Evolutionary conservation across 805 yeast genomes (phyloP), one percentile per base, ranked within the genome.

Genomic region (Priceomyces carsonii): DNA sequence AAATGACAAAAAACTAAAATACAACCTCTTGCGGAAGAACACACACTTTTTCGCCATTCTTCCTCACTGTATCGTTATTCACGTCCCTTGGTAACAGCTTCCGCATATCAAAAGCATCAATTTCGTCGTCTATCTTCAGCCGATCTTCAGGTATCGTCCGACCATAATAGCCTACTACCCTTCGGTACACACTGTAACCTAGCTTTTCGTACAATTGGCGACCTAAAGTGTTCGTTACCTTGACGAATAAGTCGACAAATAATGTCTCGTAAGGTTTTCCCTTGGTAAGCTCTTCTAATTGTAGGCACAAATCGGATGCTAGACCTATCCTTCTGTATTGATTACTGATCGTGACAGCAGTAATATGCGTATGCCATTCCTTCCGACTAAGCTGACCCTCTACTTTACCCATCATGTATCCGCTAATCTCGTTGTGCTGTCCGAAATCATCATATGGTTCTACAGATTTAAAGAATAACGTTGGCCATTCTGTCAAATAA

Each of bases 361-460:
- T 88, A 32, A 93, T 89, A 58, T 93, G 99, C 1, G 95, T 79
- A 54, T 93, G 99, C 96, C 97, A 91, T 40, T 89, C 93, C 30
- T 73, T 77, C 4, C 73, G 78, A 23, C 69, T 42, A 24, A 67
- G 37, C 32, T 62, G 69, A 0, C 99, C 99, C 57, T 93, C 99
- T 1, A 95, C 82, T 58, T 93, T 93, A n/a, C 95, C 98, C 79
- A 93, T 79, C 95, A 93, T 82, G 55, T 85, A 84, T 0, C 90
- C 91, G 21, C 85, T 69, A 18, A 68, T 63, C 30, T 56, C 60
- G 25, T 39, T 19, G 3, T 28, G 32, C 40, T 45, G 47, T 18
- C 39, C 47, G 26, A 39, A 41, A 18, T 33, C 44, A 23, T 37
- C 26, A 16, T 43, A 34, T 9, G 66, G 51, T 43, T 75, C 81